These are phyloP conservation scores for Elsinoe perseae DNA, from an alignment of 2,329 filamentous ascomycete genomes.

Conservation along the genomic window DNA sequence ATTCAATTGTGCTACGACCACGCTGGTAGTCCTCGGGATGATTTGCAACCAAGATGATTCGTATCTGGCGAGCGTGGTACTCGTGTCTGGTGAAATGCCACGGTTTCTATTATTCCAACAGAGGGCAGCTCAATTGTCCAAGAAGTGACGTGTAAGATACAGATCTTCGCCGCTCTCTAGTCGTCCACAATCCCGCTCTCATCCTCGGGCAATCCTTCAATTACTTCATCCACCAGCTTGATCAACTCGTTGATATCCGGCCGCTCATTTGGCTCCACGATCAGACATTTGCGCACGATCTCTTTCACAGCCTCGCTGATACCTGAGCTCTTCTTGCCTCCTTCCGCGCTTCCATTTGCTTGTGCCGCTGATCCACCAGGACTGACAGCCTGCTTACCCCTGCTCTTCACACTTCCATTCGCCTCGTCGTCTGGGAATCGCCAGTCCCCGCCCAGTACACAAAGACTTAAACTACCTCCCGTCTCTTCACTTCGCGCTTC, in stretches of 20 bases:
- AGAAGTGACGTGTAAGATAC: background rate
- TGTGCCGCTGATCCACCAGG: background rate
- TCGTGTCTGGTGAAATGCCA: no score
- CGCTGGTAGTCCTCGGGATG: no score
- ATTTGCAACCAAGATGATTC: no score
- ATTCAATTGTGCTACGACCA: no score
- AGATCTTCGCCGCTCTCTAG: background rate
- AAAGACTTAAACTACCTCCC: slow-evolving; percentile 84
- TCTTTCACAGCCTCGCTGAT: slow-evolving; percentile 81
- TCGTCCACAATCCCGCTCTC: slow-evolving; percentile 24
- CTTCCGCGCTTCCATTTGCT: slow-evolving; percentile 24
- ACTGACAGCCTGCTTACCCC: slow-evolving; percentile 46
- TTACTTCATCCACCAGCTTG: slow-evolving; percentile 63
- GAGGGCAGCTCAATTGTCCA: background rate
- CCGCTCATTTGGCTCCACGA: slow-evolving; percentile 77
- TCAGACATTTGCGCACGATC: slow-evolving; percentile 77
- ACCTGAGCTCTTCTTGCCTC: slow-evolving; percentile 27
- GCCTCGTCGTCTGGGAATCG: slow-evolving; percentile 83
- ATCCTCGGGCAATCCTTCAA: slow-evolving; percentile 56
- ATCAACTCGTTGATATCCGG: slow-evolving; percentile 84
- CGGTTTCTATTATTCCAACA: no score
- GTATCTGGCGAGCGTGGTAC: no score
- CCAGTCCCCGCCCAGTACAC: slow-evolving; percentile 91
- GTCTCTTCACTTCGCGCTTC: slow-evolving; percentile 95
- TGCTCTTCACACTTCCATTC: slow-evolving; percentile 41